Base-by-base conservation (phyloP, 768 basidiomycete species). In the Tulasnella sp. region DNA sequence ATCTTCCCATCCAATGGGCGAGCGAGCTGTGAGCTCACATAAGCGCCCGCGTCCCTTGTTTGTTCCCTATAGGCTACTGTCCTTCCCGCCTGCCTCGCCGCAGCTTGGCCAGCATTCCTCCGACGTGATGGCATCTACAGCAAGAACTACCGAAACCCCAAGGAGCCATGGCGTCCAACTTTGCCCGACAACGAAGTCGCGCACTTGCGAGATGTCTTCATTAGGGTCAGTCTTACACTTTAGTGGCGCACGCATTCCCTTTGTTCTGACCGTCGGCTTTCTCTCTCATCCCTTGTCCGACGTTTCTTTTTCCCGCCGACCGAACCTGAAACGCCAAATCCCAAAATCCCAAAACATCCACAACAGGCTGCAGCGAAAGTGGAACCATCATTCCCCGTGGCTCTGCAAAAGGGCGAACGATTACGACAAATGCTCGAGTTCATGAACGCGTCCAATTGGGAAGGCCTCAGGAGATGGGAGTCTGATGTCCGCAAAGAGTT, bases 371-470 rank as follows among this genome's bases (percentile, higher is more conserved):
- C 68, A 39, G 39, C 40, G 27, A 38, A 71, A 52, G 56, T 79
- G 40, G 78, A 79, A 36, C 78, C 78, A n/a, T 42, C 78, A 7
- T 79, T 48, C 40, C 42, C 39, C 78, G 73, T 79, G 27, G 78
- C 78, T 27, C 71, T 79, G 1, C 68, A 40, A 31, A 79, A 79
- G 71, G 78, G 78, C 71, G 78, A 79, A 56, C 73, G 52, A 68
- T 48, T 79, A 44, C 78, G 78, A 72, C 78, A 79, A 46, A 79
- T 79, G 78, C 73, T 79, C 38, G 78, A 79, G 68, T 79, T 73
- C 71, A 73, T 79, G 76, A 77, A 62, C 76, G 42, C 76, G 56
- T 77, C 76, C 34, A 77, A 77, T 40, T 77, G 76, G 76, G 76
- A 77, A 71, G 76, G 76, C 1, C 38, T 77, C n/a, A 39, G 76